These are phyloP conservation scores for Dothideomycetes sp. DNA, from an alignment of 2,329 filamentous ascomycete genomes.

Conservation along the genomic window DNA sequence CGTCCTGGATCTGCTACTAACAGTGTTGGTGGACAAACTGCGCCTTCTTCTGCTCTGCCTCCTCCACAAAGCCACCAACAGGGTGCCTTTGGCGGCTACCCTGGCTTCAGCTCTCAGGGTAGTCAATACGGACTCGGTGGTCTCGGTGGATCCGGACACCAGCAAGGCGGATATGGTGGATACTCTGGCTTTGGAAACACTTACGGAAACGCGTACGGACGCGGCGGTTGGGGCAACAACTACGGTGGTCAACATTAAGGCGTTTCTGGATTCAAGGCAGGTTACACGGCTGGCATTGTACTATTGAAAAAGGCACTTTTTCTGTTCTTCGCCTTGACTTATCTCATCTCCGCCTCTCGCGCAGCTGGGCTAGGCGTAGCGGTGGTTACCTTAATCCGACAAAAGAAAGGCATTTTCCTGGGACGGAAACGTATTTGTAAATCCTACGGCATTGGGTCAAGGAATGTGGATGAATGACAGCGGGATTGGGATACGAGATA, in stretches of 20 bases:
- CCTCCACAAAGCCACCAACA: constrained; percentile 47
- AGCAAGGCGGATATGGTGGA: constrained; percentile 28
- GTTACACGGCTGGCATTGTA: background rate
- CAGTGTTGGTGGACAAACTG: constrained; percentile 38
- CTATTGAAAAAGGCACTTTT: background rate
- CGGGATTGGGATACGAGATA: background rate
- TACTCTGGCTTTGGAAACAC: constrained; percentile 24
- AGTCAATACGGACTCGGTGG: constrained; percentile 42
- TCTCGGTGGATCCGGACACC: constrained; percentile 35
- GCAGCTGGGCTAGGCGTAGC: background rate
- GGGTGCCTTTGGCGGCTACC: constrained; percentile 44
- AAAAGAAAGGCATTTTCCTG: background rate
- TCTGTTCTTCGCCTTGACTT: background rate
- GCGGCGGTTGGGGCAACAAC: constrained; percentile 23
- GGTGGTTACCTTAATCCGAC: background rate
- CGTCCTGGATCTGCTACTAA: constrained; percentile 54
- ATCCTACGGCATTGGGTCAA: background rate
- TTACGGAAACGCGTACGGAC: constrained; percentile 17
- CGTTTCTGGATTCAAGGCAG: constrained; percentile 1
- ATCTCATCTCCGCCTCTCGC: background rate
- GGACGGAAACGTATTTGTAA: background rate
- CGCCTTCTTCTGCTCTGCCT: constrained; percentile 31
- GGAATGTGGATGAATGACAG: background rate
- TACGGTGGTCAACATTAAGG: constrained; percentile 15
- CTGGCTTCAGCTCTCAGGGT: constrained; percentile 35